Evolutionary conservation across 768 basidiomycete species (phyloP).

Genomic region (Chlorophyllum brunneum): DNA sequence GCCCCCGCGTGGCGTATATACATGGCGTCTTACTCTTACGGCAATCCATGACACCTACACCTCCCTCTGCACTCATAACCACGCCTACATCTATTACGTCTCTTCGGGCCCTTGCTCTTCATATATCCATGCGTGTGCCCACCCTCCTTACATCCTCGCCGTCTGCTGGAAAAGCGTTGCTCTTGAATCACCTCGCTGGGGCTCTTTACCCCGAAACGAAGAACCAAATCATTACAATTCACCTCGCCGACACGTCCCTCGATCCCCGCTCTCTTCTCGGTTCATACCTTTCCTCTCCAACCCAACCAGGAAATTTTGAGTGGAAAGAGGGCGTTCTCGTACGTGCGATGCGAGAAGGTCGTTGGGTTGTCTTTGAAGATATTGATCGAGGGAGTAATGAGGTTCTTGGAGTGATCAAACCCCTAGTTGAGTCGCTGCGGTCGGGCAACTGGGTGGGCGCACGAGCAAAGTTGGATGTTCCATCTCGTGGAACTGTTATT

Average conservation of each 20-base stretch:
- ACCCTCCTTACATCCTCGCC: constrained; percentile 81
- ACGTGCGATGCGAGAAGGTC: constrained; percentile 83
- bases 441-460: constrained; percentile 74
- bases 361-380: constrained; percentile 92
- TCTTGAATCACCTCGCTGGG: constrained; percentile 73
- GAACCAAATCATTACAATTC: constrained; percentile 79
- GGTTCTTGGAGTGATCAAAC: constrained; percentile 82
- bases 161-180: constrained; percentile 83
- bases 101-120: constrained; percentile 59
- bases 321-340: constrained; percentile 96
- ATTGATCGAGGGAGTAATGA: constrained; percentile 89
- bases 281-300: constrained; percentile 86
- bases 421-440: constrained; percentile 72
- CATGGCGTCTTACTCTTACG: constrained; percentile 67
- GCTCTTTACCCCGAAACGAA: constrained; percentile 53
- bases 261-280: constrained; percentile 92
- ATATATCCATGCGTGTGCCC: constrained; percentile 67
- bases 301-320: constrained; percentile 83
- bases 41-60: constrained; percentile 22
- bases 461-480: constrained; percentile 64
- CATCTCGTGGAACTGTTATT: constrained; percentile 67
- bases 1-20: constrained; percentile 55
- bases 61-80: constrained; percentile 45
- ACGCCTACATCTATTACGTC: constrained; percentile 60
- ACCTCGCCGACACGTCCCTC: constrained; percentile 92